Percentiles rank a stretch among this genome's conserved stretches.
Conservation (phyloP, 139 green algal genomes). For the Zygnema circumcarinatum region DNA sequence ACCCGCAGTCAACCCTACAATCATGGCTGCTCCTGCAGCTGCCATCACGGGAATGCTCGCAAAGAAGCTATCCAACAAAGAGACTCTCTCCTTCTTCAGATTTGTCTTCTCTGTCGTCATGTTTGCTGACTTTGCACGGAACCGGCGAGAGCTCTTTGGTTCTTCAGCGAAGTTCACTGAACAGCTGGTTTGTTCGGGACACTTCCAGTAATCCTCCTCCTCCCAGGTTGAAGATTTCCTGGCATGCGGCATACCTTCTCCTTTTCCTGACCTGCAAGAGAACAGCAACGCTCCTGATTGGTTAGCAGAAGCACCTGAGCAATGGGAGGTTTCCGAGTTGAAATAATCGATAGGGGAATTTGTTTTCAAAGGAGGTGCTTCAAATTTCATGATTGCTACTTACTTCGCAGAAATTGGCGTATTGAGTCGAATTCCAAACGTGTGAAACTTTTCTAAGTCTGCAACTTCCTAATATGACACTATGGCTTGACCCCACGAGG, state of each 20-base stretch:
- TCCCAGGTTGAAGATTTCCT: neutral
- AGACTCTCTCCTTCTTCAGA: neutral
- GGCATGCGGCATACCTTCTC: neutral
- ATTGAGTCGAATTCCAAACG: too few relatives aligned
- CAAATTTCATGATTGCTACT: too few relatives aligned
- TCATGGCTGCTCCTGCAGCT: neutral
- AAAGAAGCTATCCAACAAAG: neutral
- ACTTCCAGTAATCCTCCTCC: slow-evolving; percentile 26
- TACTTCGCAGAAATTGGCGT: too few relatives aligned
- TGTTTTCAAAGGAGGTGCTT: too few relatives aligned
- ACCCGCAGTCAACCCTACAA: neutral
- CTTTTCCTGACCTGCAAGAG: slow-evolving; percentile 10
- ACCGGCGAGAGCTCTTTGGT: neutral
- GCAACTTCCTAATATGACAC: too few relatives aligned
- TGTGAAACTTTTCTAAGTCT: too few relatives aligned
- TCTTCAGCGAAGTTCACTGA: slow-evolving; percentile 15
- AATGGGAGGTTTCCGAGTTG: too few relatives aligned
- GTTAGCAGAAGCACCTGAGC: too few relatives aligned
- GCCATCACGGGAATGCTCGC: slow-evolving; percentile 4
- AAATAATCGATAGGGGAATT: too few relatives aligned
- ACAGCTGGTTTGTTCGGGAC: neutral
- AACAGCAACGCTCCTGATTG: neutral
- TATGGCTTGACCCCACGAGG: too few relatives aligned
- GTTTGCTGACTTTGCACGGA: neutral
- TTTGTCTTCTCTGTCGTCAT: neutral